A percentile compares a stretch with the other conserved stretches of the same genome.
These are phyloP conservation scores for Xylariaceae sp. DNA, from an alignment of 2,329 filamentous ascomycete genomes.

Conservation along the genomic window DNA sequence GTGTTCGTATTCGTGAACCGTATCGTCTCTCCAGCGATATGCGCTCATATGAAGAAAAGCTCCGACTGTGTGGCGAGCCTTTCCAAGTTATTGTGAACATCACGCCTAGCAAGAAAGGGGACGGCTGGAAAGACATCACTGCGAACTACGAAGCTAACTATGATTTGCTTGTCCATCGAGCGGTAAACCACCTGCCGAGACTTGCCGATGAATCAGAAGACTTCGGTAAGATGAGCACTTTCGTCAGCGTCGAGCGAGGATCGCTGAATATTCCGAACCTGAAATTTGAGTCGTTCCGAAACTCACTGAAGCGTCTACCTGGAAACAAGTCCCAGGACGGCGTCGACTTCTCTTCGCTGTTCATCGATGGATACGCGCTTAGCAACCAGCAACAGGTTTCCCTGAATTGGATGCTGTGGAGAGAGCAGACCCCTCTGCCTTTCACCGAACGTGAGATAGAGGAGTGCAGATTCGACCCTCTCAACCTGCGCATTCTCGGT, in stretches of 20 bases:
- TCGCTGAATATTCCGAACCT: conserved; percentile 16
- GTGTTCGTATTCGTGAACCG: conserved; percentile 9
- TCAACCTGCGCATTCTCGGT: conserved; percentile 34
- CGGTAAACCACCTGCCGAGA: conserved; percentile 6
- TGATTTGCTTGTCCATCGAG: conserved; percentile 13
- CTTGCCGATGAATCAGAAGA: background rate
- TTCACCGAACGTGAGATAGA: conserved; percentile 38
- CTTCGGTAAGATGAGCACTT: background rate
- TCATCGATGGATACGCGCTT: conserved; percentile 8
- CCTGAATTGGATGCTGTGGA: conserved; percentile 31
- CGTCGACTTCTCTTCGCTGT: background rate
- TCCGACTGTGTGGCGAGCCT: conserved; percentile 4
- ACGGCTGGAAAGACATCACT: conserved; percentile 10
- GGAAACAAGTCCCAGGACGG: background rate
- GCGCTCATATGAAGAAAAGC: conserved; percentile 7
- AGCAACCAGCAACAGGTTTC: conserved; percentile 27
- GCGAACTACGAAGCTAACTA: conserved; percentile 17
- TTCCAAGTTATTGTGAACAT: conserved; percentile 14
- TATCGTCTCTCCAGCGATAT: conserved; percentile 15
- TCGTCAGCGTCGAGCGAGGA: conserved; percentile 2
- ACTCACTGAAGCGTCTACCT: conserved; percentile 9
- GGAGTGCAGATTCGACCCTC: conserved; percentile 33
- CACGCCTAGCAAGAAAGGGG: background rate
- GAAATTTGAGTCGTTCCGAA: conserved; percentile 16
- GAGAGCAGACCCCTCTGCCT: conserved; percentile 19